phyloP scores from a whole-genome alignment of 768 basidiomycete species.

The Boletus tylopilopsis region DNA sequence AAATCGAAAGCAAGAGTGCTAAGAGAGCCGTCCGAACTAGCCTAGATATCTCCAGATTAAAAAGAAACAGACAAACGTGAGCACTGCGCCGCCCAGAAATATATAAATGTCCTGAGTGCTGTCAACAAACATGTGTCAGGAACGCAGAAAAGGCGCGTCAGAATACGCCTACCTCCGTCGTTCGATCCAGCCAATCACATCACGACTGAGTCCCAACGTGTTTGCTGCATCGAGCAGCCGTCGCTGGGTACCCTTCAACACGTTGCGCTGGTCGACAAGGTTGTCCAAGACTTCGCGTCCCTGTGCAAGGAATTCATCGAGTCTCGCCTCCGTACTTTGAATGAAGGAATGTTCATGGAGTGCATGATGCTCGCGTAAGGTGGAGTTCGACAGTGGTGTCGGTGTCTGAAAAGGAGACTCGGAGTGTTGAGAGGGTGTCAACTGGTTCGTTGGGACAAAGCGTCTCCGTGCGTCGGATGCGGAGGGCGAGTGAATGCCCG shows the following conservation, averaged over 20 bases:
- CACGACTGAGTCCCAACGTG: constrained; percentile 87
- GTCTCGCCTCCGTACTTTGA: constrained; percentile 69
- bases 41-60: constrained; percentile 91
- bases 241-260: constrained; percentile 92
- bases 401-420: constrained; percentile 83
- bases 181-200: constrained; percentile 98
- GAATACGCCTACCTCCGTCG: constrained; percentile 63
- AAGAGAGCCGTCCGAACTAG: constrained; percentile 22
- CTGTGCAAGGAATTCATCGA: constrained; percentile 92
- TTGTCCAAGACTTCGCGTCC: constrained; percentile 91
- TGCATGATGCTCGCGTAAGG: constrained; percentile 70
- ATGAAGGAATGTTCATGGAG: constrained; percentile 88
- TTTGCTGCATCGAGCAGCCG: constrained; percentile 88
- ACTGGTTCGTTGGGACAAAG: constrained; percentile 37
- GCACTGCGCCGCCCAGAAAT: constrained; percentile 76
- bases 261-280: constrained; percentile 85
- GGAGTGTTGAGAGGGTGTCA: constrained; percentile 55
- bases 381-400: constrained; percentile 50
- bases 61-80: constrained; percentile 93
- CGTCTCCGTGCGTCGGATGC: constrained; percentile 60
- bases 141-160: background rate
- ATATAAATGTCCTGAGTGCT: constrained; percentile 97
- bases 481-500: constrained; percentile 31
- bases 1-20: background rate
- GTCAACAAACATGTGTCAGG: constrained; percentile 16